Conservation (phyloP, 441 rosid genomes). For the Biscutella laevigata region DNA sequence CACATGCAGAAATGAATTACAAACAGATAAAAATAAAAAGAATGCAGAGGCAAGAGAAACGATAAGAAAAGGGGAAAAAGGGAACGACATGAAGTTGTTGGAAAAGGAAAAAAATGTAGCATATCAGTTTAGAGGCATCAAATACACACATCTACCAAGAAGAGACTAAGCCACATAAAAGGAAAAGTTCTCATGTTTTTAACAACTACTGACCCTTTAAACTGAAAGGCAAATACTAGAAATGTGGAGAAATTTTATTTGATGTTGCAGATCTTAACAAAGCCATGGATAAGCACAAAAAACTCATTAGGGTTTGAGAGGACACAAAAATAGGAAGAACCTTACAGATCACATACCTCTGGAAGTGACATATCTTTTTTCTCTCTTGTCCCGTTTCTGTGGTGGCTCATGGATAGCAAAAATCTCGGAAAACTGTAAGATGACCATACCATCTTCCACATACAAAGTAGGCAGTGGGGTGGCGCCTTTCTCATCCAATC, state of each 20-base stretch:
- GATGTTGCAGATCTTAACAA: conserved; percentile 7
- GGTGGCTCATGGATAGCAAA: conserved; percentile 80
- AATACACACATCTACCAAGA: background rate
- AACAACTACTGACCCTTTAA: conserved; percentile 5
- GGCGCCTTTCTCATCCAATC: conserved; percentile 37
- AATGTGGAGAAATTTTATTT: background rate
- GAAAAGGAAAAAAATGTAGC: background rate
- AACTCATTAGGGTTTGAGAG: background rate
- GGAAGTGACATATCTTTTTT: conserved; percentile 38
- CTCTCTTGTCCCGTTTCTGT: conserved; percentile 61
- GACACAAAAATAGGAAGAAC: conserved; percentile 6
- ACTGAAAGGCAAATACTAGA: background rate
- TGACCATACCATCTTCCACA: conserved; percentile 76
- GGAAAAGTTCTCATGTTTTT: background rate
- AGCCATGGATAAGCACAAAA: background rate
- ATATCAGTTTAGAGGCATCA: background rate
- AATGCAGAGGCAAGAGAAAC: conserved; percentile 14
- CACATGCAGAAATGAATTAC: conserved; percentile 7
- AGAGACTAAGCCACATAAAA: conserved; percentile 6
- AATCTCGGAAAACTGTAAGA: conserved; percentile 87
- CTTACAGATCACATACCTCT: conserved; percentile 46
- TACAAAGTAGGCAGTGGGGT: conserved; percentile 74
- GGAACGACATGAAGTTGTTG: background rate
- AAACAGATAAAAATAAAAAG: conserved; percentile 2
- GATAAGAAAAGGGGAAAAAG: background rate